These are phyloP conservation scores for Quercus parvula DNA, from an alignment of 306 rosid species.

Conservation along the genomic window DNA sequence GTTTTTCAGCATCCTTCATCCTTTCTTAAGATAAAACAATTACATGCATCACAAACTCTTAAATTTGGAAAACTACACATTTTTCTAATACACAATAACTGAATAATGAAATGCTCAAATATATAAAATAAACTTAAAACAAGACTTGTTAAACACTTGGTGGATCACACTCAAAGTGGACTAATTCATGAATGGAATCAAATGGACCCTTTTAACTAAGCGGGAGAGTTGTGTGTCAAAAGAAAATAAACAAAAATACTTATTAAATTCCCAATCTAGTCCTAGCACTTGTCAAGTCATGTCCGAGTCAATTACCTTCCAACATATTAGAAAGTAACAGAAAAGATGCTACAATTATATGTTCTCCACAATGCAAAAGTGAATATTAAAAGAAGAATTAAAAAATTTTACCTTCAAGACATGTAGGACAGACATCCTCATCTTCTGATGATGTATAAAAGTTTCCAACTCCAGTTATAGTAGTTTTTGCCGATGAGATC, in stretches of 20 bases:
- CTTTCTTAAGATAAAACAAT: no score
- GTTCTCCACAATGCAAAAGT: slow-evolving; percentile 7
- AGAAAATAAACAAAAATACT: background rate
- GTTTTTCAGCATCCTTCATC: background rate
- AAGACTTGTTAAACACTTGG: background rate
- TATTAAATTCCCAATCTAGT: background rate
- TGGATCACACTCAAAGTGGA: background rate
- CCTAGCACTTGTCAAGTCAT: slow-evolving; percentile 1
- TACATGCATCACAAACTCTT: background rate
- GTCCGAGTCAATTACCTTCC: background rate
- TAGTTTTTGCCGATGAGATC: slow-evolving; percentile 56
- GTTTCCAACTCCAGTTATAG: slow-evolving; percentile 45
- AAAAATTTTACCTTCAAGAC: slow-evolving; percentile 78
- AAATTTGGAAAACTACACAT: background rate
- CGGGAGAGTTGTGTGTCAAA: background rate
- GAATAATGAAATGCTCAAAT: background rate
- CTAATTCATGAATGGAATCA: no score
- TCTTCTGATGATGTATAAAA: slow-evolving; percentile 69
- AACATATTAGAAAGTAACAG: background rate
- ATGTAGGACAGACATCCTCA: slow-evolving; percentile 94
- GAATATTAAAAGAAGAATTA: background rate
- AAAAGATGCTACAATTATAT: background rate
- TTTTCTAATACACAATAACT: background rate
- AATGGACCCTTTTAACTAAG: no score
- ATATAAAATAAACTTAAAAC: background rate